Base-by-base conservation (phyloP, 2,329 filamentous ascomycete genomes). In the Fusarium multiceps region DNA sequence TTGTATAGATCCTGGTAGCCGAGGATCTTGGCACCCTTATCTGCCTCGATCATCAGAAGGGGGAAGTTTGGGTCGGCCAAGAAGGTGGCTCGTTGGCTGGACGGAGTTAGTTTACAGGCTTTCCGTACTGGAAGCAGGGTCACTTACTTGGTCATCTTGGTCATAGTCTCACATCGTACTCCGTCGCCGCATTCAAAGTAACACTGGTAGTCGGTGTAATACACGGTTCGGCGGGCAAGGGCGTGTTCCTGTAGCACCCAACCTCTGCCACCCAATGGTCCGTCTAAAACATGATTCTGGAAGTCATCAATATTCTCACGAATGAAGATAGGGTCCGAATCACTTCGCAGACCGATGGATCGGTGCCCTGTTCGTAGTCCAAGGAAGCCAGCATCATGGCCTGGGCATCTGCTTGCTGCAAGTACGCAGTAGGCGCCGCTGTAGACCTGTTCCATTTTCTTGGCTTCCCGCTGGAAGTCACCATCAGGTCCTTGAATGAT, bases 141-240 rank as follows among this genome's bases (percentile, higher is more conserved):
- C 5, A 23, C 59, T 30, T 16, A 64, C 63, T 59, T 66, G 6
- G 41, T 45, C 45, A 64, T 64, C 12, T 55, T 54, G 0, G 59
- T 47, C n/a, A 66, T 13, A 2, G 63, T 55, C 16, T 66, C 59
- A 4, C 63, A 66, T 7, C 54, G 18, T 4, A 64, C 55, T 4
- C 63, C 54, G 6, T 50, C 45, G 1, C 63, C 63, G 2, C 63
- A 66, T 8, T 66, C 63, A 14, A 37, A 66, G 16, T 66, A 66
- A 1, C 37, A 45, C 7, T 64, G 63, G 7, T 43, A 30, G 0
- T 64, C 45, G 2, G 59, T 55, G 16, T 54, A 64, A 11, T 55
- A 66, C 1, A 66, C 12, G 0, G 59, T 55, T 1, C 59, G 28
- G 1, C 63, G 49, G n/a, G 63, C 54, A 11, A 64, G 50, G 10